phyloP scores from a whole-genome alignment of 1,284 basidiomycete species.

The Schizophyllum commune region DNA sequence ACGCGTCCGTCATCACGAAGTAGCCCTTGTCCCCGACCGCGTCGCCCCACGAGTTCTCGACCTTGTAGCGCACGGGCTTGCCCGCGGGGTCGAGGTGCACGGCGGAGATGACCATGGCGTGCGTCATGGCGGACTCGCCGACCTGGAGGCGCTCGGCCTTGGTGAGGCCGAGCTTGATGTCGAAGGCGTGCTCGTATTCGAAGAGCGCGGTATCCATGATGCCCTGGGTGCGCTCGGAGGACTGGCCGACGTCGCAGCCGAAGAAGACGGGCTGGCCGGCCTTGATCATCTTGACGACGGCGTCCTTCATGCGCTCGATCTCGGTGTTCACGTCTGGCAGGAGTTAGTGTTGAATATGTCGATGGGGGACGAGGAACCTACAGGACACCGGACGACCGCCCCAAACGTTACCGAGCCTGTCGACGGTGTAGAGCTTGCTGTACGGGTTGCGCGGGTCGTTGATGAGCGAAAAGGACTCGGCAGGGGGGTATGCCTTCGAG shows the following conservation, averaged over 20 bases:
- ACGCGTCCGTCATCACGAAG: slow-evolving; percentile 86
- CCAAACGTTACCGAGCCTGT: slow-evolving; percentile 90
- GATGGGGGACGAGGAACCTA: slow-evolving; percentile 39
- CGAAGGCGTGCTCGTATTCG: slow-evolving; percentile 69
- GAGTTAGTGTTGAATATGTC: slow-evolving; percentile 5
- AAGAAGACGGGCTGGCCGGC: slow-evolving; percentile 91
- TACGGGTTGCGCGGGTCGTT: slow-evolving; percentile 89
- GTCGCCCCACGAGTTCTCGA: slow-evolving; percentile 95
- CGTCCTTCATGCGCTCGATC: slow-evolving; percentile 72
- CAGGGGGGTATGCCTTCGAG: slow-evolving; percentile 49
- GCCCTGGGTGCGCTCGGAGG: slow-evolving; percentile 59
- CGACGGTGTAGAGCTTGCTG: slow-evolving; percentile 84
- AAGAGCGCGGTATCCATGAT: slow-evolving; percentile 85
- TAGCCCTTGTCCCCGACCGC: slow-evolving; percentile 78
- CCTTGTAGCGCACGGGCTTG: slow-evolving; percentile 80
- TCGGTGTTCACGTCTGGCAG: slow-evolving; percentile 82
- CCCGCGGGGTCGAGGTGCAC: slow-evolving; percentile 81
- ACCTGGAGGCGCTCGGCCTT: slow-evolving; percentile 84
- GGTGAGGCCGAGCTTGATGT: slow-evolving; percentile 51
- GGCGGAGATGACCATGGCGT: slow-evolving; percentile 90
- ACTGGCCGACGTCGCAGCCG: slow-evolving; percentile 86
- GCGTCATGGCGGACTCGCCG: slow-evolving; percentile 84
- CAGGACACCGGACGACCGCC: slow-evolving; percentile 78
- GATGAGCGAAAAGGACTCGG: slow-evolving; percentile 84
- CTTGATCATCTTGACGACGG: slow-evolving; percentile 80